Evolutionary conservation across 2,329 filamentous ascomycete genomes (phyloP).

Genomic region (Orbilia quercus): DNA sequence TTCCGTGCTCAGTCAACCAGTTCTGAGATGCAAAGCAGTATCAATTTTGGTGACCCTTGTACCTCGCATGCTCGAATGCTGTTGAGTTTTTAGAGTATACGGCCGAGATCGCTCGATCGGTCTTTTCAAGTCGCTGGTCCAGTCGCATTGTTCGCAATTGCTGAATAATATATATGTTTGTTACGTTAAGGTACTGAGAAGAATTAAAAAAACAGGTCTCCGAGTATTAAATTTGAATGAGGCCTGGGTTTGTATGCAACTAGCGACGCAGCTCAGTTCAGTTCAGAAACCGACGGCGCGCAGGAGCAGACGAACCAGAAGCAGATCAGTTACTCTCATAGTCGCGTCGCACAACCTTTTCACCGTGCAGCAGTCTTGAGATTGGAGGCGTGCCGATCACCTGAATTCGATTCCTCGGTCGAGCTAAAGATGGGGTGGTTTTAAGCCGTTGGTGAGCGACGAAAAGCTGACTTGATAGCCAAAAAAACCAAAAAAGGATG

Average conservation of each 20-base stretch:
- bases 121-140: background rate
- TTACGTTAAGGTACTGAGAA: too few species aligned
- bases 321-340: conserved; percentile 16
- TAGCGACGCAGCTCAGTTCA: background rate
- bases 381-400: conserved; percentile 49
- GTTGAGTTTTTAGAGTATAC: conserved; percentile 15
- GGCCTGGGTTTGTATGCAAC: background rate
- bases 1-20: conserved; percentile 32
- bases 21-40: conserved; percentile 44
- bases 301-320: conserved; percentile 9
- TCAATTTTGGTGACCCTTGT: conserved; percentile 16
- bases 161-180: too few species aligned
- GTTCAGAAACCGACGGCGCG: conserved; percentile 11
- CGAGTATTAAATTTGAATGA: too few species aligned
- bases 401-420: conserved; percentile 22
- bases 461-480: conserved; percentile 4
- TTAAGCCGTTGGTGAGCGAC: conserved; percentile 47
- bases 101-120: conserved; percentile 34
- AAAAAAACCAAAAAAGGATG: too few species aligned
- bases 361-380: conserved; percentile 52
- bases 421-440: conserved; percentile 17
- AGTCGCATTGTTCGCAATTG: background rate
- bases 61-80: conserved; percentile 20
- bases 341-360: conserved; percentile 45
- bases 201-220: too few species aligned